phyloP scores from a whole-genome alignment of 768 basidiomycete genomes.

The Leccinum uliginosum region DNA sequence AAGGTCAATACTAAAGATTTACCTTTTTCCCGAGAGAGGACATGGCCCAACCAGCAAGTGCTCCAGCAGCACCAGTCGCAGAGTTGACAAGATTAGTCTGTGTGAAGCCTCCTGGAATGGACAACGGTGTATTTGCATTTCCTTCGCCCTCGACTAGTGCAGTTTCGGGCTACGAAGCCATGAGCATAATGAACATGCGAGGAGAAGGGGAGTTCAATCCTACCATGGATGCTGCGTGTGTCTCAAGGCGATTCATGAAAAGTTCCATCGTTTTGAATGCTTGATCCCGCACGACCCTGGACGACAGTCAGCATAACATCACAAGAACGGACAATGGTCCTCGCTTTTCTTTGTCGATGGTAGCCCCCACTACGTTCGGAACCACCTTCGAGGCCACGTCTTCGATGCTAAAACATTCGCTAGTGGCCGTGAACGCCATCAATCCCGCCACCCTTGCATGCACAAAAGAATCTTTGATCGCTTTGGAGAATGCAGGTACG shows the following conservation, averaged over 20 bases:
- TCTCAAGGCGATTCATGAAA: slow-evolving; percentile 80
- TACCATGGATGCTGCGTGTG: slow-evolving; percentile 79
- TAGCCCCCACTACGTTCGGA: slow-evolving; percentile 71
- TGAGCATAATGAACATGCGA: not conserved
- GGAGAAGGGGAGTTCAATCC: slow-evolving; percentile 15
- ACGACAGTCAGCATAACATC: not conserved
- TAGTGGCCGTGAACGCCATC: slow-evolving; percentile 94
- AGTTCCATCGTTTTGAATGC: slow-evolving; percentile 91
- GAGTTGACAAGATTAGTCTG: slow-evolving; percentile 61
- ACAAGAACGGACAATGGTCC: slow-evolving; percentile 13
- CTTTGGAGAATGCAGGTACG: slow-evolving; percentile 88
- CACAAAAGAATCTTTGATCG: slow-evolving; percentile 86
- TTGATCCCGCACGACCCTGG: slow-evolving; percentile 88
- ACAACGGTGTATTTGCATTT: slow-evolving; percentile 22
- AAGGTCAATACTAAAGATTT: not conserved
- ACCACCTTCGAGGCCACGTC: slow-evolving; percentile 89
- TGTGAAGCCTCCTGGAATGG: slow-evolving; percentile 29
- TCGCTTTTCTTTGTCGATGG: slow-evolving; percentile 93
- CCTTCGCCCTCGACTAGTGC: slow-evolving; percentile 37
- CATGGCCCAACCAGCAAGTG: slow-evolving; percentile 94
- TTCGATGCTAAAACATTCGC: slow-evolving; percentile 83
- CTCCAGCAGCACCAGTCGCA: slow-evolving; percentile 88
- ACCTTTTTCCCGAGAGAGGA: slow-evolving; percentile 85
- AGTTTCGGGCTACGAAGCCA: slow-evolving; percentile 50
- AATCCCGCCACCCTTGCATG: slow-evolving; percentile 91